Percentiles rank a stretch among this genome's conserved stretches.
These are phyloP conservation scores for Maudiozyma turicensis DNA, from an alignment of 805 yeast species.

Conservation along the genomic window DNA sequence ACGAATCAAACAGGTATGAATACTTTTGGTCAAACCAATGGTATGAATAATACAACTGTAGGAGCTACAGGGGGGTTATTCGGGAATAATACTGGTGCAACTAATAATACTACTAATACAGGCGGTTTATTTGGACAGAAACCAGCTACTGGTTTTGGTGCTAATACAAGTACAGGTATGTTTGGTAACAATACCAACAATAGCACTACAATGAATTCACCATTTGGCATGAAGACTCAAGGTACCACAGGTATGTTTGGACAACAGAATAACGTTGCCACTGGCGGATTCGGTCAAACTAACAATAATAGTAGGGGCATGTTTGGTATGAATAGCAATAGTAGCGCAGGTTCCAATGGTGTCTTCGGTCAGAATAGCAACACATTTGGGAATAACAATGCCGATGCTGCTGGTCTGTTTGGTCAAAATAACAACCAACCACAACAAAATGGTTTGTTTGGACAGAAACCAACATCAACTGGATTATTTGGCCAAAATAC, in stretches of 20 bases:
- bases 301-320: slow-evolving; percentile 5
- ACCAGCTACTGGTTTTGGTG: slow-evolving; percentile 21
- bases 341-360: slow-evolving; percentile 22
- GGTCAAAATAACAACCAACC: slow-evolving; percentile 7
- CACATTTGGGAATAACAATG: slow-evolving; percentile 12
- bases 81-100: not conserved
- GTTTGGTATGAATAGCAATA: slow-evolving; percentile 25
- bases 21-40: slow-evolving; percentile 13
- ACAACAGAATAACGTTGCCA: slow-evolving; percentile 15
- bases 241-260: slow-evolving; percentile 32
- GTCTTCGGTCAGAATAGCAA: slow-evolving; percentile 15
- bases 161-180: slow-evolving; percentile 1
- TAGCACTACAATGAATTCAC: slow-evolving; percentile 4
- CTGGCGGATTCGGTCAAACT: slow-evolving; percentile 28
- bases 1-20: not conserved
- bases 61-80: not conserved
- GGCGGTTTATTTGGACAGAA: slow-evolving; percentile 25
- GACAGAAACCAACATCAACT: slow-evolving; percentile 14
- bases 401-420: slow-evolving; percentile 8
- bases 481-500: slow-evolving; percentile 14
- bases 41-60: slow-evolving; percentile 4
- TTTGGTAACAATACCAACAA: not conserved
- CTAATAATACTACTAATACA: slow-evolving; percentile 1
- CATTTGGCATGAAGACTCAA: slow-evolving; percentile 31
- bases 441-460: slow-evolving; percentile 34